A percentile compares a stretch with the other conserved stretches of the same genome.
These are phyloP conservation scores for Zygosaccharomyces sapae DNA, from an alignment of 1,139 yeast genomes.

Conservation along the genomic window DNA sequence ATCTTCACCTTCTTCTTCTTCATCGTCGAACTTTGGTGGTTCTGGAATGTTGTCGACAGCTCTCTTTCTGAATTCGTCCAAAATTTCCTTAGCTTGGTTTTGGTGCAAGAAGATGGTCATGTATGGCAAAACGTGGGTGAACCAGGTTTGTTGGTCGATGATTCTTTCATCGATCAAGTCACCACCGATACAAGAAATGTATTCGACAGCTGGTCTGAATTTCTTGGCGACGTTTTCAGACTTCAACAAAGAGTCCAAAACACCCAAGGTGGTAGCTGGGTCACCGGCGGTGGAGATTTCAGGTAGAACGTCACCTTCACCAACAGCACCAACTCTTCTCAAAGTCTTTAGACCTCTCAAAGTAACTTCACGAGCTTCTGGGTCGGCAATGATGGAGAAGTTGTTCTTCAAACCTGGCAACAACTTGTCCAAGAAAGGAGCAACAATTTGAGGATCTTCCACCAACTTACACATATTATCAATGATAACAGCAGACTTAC, in stretches of 20 bases:
- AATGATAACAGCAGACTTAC: slow-evolving; percentile 98
- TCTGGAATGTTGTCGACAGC: slow-evolving; percentile 97
- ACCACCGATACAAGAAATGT: slow-evolving; percentile 96
- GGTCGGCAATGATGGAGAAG: slow-evolving; percentile 96
- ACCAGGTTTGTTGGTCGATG: slow-evolving; percentile 90
- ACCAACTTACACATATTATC: slow-evolving; percentile 99
- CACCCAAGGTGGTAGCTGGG: slow-evolving; percentile 75
- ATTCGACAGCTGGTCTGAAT: slow-evolving; percentile 71
- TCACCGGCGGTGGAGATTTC: slow-evolving; percentile 99
- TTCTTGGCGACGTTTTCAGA: slow-evolving; percentile 62
- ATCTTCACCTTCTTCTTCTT: slow-evolving; percentile 99
- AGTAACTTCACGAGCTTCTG: slow-evolving; percentile 99
- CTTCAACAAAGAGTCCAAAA: slow-evolving; percentile 68
- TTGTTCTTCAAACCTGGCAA: slow-evolving; percentile 94
- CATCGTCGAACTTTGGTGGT: slow-evolving; percentile 94
- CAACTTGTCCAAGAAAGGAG: slow-evolving; percentile 94
- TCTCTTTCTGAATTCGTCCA: slow-evolving; percentile 92
- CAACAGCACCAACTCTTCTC: slow-evolving; percentile 97
- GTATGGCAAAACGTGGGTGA: slow-evolving; percentile 82
- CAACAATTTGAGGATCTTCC: slow-evolving; percentile 99
- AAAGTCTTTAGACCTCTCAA: slow-evolving; percentile 94
- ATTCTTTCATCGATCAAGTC: slow-evolving; percentile 97
- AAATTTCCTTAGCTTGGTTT: slow-evolving; percentile 81
- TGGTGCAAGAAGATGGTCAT: slow-evolving; percentile 94
- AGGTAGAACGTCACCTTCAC: slow-evolving; percentile 83